Base-by-base conservation (phyloP, 768 basidiomycete genomes). In the Boletus bicolor region DNA sequence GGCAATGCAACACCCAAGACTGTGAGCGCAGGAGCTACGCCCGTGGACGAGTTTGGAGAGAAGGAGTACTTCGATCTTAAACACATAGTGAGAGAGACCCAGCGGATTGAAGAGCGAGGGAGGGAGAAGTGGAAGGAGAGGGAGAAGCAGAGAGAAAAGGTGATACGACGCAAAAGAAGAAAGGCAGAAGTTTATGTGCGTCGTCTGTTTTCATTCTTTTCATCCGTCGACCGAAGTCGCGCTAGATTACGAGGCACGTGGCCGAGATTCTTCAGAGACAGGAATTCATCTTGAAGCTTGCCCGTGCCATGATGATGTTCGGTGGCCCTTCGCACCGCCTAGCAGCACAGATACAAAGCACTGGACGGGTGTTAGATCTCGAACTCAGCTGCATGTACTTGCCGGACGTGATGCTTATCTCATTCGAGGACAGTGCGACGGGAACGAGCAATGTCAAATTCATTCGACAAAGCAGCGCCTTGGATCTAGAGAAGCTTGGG, bases 221-320 rank as follows among this genome's bases (percentile, higher is more conserved):
- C 6, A 21, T 42, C 4, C 5, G 39, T 37, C 30, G 52, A 46
- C 17, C 38, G n/a, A 38, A 26, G 34, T 36, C 45, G 17, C 28
- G 9, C 24, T 45, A 90, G 89, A 91, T 90, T 56, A 90, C 89
- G 24, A 85, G 84, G 51, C 90, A 93, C 61, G 86, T 93, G 30
- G 91, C 91, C 2, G 85, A 87, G 54, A 86, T 93, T 54, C 79
- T 91, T 32, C 82, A 84, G 61, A 79, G 92, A 35, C 90, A 95
- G 66, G 87, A 88, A 54, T 94, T 94, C 72, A 79, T 94, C 48
- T 73, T 92, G 70, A 93, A 92, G 75, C 81, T 93, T 30, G 82
- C 87, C 7, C 82, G 89, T 49, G 84, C 89, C 10, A 84, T 94
- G 79, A 94, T 93, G 89, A 90, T 89, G 82, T 92, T 90, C 61